Conservation (phyloP, 1,284 basidiomycete species). For the Trichosporon faecale region DNA sequence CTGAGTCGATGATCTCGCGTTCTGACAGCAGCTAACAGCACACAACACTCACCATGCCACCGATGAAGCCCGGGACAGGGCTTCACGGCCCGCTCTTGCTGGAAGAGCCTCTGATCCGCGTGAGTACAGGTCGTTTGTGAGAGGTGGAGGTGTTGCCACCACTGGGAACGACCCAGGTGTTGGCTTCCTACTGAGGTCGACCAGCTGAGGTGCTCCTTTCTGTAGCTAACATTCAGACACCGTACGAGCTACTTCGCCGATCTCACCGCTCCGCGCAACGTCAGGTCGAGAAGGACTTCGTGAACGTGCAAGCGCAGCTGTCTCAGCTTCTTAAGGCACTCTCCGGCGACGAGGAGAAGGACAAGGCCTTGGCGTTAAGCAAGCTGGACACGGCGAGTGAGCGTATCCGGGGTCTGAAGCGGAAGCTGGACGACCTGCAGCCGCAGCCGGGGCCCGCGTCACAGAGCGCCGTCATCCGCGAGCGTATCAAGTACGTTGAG, state of each 20-base stretch:
- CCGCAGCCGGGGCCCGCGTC: slow-evolving; percentile 10
- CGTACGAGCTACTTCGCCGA: slow-evolving; percentile 51
- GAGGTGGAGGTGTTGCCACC: background rate
- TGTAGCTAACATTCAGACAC: slow-evolving; percentile 40
- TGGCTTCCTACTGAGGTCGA: too few species aligned
- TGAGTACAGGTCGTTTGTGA: slow-evolving; percentile 21
- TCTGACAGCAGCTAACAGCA: background rate
- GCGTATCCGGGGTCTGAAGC: slow-evolving; percentile 48
- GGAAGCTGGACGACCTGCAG: slow-evolving; percentile 45
- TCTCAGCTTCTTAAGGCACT: slow-evolving; percentile 29
- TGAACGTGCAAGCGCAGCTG: slow-evolving; percentile 24
- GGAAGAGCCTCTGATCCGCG: slow-evolving; percentile 47
- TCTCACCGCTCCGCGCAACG: slow-evolving; percentile 50
- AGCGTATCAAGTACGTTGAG: slow-evolving; percentile 22
- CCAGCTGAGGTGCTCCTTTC: too few species aligned
- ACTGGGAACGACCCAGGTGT: background rate
- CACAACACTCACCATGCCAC: slow-evolving; percentile 16
- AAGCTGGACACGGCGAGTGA: slow-evolving; percentile 44
- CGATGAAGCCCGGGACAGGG: slow-evolving; percentile 20
- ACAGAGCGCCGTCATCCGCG: slow-evolving; percentile 15
- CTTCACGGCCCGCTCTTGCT: slow-evolving; percentile 36
- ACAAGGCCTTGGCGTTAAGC: slow-evolving; percentile 20
- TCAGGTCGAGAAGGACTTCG: slow-evolving; percentile 53
- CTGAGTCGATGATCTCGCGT: background rate
- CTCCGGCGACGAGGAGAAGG: slow-evolving; percentile 24